Evolutionary conservation across 2,329 filamentous ascomycete species (phyloP).

Genomic region (Fusarium sororula): DNA sequence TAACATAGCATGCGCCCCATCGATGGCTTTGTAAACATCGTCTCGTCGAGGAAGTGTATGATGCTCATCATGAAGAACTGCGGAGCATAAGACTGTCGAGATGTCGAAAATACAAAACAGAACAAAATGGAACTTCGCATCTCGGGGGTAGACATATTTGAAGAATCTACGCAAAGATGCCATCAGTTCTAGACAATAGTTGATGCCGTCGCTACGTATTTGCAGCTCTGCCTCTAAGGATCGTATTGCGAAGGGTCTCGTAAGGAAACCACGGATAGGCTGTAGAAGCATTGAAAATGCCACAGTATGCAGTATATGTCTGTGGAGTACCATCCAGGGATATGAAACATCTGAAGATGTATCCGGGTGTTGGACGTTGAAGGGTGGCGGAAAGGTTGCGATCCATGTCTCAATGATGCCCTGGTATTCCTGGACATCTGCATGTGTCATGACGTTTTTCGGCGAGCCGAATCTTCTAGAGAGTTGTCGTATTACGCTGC

Average conservation of each 20-base stretch:
- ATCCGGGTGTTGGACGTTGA: constrained; percentile 52
- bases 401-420: constrained; percentile 54
- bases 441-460: constrained; percentile 40
- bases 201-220: constrained; percentile 54
- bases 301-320: constrained; percentile 56
- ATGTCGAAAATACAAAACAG: constrained; percentile 63
- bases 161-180: constrained; percentile 52
- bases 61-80: constrained; percentile 60
- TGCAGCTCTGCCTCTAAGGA: constrained; percentile 46
- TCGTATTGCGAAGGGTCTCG: constrained; percentile 45
- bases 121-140: constrained; percentile 60
- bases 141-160: constrained; percentile 54
- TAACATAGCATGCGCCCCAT: constrained; percentile 48
- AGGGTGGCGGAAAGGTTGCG: constrained; percentile 52
- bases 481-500: constrained; percentile 45
- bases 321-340: constrained; percentile 57
- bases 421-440: constrained; percentile 47
- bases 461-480: constrained; percentile 45
- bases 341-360: constrained; percentile 51
- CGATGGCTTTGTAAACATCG: constrained; percentile 52
- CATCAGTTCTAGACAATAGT: constrained; percentile 55
- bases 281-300: constrained; percentile 56
- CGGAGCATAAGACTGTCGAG: constrained; percentile 59
- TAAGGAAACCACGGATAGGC: constrained; percentile 57
- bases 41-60: constrained; percentile 51